A percentile compares a stretch with the other conserved stretches of the same genome.
Conservation (phyloP, 331 rosid species). For the Malus hybrid region DNA sequence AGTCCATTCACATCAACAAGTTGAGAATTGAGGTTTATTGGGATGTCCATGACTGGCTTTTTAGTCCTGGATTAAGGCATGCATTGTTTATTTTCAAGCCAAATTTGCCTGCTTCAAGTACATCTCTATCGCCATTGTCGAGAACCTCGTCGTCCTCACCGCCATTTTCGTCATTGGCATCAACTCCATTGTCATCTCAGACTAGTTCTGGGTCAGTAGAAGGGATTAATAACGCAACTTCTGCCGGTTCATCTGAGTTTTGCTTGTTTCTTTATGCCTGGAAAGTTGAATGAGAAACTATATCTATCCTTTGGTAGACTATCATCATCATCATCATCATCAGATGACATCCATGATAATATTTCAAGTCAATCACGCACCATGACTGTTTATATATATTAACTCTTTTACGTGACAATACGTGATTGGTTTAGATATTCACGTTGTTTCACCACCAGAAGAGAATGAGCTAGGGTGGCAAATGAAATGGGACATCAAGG, state of each 20-base stretch:
- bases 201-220: constrained; percentile 49
- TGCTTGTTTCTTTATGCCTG: constrained; percentile 86
- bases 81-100: constrained; percentile 86
- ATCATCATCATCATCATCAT: neutral
- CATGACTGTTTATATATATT: no score
- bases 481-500: constrained; percentile 10
- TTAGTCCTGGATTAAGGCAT: constrained; percentile 80
- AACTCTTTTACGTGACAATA: no score
- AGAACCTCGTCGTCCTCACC: constrained; percentile 24
- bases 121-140: constrained; percentile 24
- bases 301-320: neutral
- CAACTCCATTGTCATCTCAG: constrained; percentile 44
- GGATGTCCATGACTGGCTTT: constrained; percentile 93
- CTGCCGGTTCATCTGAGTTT: constrained; percentile 63
- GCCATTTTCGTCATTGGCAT: constrained; percentile 26
- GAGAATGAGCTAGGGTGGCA: constrained; percentile 25
- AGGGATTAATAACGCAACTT: constrained; percentile 31
- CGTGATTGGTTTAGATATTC: no score
- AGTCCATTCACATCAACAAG: constrained; percentile 58
- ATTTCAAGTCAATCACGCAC: no score
- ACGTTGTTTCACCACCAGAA: neutral
- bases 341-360: neutral
- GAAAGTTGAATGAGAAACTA: constrained; percentile 53
- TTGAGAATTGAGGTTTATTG: constrained; percentile 78
- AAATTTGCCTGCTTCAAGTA: constrained; percentile 21